These are phyloP conservation scores for Prunus kanzakura DNA, from an alignment of 306 rosid species.

Conservation along the genomic window DNA sequence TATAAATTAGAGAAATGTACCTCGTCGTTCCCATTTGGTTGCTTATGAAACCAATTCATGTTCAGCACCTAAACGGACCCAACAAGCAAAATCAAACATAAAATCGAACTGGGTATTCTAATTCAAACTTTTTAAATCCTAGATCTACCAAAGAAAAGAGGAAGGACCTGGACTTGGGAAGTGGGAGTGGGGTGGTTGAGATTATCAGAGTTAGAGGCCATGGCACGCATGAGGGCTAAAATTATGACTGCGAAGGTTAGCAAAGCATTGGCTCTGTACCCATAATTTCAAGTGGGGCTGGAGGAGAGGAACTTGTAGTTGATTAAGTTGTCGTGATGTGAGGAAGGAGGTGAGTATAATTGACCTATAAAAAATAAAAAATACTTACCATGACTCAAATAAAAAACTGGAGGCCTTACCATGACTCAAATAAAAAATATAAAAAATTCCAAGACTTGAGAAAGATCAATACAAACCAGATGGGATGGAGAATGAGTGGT, in stretches of 20 bases:
- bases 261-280: slow-evolving; percentile 77
- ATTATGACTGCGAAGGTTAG: slow-evolving; percentile 73
- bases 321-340: no score
- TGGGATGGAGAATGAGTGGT: no score
- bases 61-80: slow-evolving; percentile 52
- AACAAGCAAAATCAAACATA: not conserved
- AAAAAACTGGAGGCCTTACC: no score
- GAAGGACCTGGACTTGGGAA: slow-evolving; percentile 59
- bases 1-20: slow-evolving; percentile 24
- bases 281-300: not conserved
- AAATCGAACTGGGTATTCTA: slow-evolving; percentile 6
- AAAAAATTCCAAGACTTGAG: no score
- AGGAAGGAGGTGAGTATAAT: no score
- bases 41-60: slow-evolving; percentile 87
- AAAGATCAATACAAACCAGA: no score
- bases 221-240: slow-evolving; percentile 67
- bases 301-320: no score
- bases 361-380: no score
- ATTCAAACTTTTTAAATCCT: slow-evolving; percentile 7
- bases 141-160: slow-evolving; percentile 18
- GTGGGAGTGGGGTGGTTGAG: slow-evolving; percentile 66
- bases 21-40: slow-evolving; percentile 87
- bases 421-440: no score
- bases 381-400: no score
- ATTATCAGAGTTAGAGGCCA: slow-evolving; percentile 73